Conservation (phyloP, 768 basidiomycete genomes). For the Suillus americanus region DNA sequence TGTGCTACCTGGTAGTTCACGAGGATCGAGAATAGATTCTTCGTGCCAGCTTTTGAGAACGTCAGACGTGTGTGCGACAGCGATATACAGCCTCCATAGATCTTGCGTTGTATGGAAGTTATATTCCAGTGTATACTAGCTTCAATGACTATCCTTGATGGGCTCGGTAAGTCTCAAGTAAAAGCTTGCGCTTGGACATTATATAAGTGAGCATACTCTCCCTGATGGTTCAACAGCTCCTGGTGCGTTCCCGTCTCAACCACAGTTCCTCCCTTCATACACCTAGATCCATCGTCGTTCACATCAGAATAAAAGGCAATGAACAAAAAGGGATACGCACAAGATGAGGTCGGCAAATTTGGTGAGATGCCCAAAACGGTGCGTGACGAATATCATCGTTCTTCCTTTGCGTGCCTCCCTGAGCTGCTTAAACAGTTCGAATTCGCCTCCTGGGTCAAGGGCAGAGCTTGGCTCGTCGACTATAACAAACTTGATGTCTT, state of each 20-base stretch:
- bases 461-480: conserved; percentile 41
- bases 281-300: conserved; percentile 20
- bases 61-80: background rate
- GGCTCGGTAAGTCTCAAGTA: background rate
- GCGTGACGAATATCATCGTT: conserved; percentile 42
- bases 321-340: conserved; percentile 20
- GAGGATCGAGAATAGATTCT: background rate
- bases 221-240: conserved; percentile 26
- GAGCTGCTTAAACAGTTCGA: conserved; percentile 30
- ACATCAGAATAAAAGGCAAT: background rate
- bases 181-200: conserved; percentile 34
- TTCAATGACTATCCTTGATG: background rate
- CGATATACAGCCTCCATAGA: background rate
- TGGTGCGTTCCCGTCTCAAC: conserved; percentile 34
- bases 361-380: conserved; percentile 39
- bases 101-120: background rate
- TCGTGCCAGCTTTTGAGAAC: background rate
- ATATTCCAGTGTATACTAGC: background rate
- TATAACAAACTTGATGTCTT: conserved; percentile 28
- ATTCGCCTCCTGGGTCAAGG: conserved; percentile 37
- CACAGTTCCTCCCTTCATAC: conserved; percentile 33
- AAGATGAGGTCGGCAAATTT: conserved; percentile 37
- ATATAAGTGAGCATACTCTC: conserved; percentile 35
- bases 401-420: conserved; percentile 28
- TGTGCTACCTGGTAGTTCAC: background rate